Base-by-base conservation (phyloP, 2,329 filamentous ascomycete genomes). In the Colletotrichum aenigma region DNA sequence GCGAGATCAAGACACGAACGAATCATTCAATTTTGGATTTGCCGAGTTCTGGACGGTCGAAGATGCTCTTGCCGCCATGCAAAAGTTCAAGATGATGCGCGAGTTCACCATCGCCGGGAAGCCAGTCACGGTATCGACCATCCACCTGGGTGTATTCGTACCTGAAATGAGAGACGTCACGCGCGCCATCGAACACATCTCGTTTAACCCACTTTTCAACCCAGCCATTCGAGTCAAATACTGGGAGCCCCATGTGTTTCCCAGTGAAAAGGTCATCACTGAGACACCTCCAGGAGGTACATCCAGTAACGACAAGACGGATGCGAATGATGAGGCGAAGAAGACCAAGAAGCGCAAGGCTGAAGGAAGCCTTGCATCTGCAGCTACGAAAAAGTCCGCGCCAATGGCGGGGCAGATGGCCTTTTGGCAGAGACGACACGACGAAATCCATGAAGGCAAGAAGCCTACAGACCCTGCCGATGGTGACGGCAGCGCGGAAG, bases 71-170 rank as follows among this genome's bases (percentile, higher is more conserved):
- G 93, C 92, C 26, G 95, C 95, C 6, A 86, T 96, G 81, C 88
- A 90, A 26, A 95, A 95, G 78, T 93, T 94, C 79, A 91, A 91
- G 52, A 93, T 92, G 38, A 91, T 93, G 32, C 91, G 94, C 13
- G 93, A 92, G 66, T 96, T 96, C 80, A 95, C 93, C 3, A 95
- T 97, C 76, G 93, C 93, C 1, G 95, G 93, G 4, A 93, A 92
- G 78, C 91, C 92, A 1, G 93, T 95, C 18, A 88, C 91, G 13
- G 89, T 95, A 28, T 93, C 91, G 58, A 95, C 94, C 78, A 96
- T 96, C 52, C 95, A 97, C 78, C 91, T 94, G n/a, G 95, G 95
- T 7, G 94, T 97, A 4, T 97, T 97, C 80, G 91, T 96, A 15
- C 94, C 94, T 1, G 93, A 94, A 58, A 88, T 94, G 65, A 90